Evolutionary conservation across 176 grass and related monocot genomes (phyloP).

Genomic region (Oryza officinalis): DNA sequence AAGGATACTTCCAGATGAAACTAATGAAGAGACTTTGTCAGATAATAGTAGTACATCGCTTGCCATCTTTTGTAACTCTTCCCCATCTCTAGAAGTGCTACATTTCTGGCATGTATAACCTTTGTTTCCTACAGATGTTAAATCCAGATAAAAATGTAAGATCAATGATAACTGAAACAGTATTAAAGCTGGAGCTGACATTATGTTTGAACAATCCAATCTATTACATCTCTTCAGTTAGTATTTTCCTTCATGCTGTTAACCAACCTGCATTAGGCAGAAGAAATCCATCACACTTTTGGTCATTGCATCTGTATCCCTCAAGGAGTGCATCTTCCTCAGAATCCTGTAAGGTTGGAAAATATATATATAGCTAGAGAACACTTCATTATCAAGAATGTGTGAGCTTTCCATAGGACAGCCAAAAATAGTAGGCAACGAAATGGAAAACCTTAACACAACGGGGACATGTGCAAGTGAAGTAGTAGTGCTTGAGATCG

Average conservation of each 20-base stretch:
- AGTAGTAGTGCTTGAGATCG: conserved; percentile 89
- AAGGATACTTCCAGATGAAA: conserved; percentile 82
- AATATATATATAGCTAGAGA: conserved; percentile 2
- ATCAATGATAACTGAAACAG: not conserved
- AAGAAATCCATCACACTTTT: conserved; percentile 68
- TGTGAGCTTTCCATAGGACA: conserved; percentile 13
- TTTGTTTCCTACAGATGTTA: conserved; percentile 51
- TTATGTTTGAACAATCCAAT: not conserved
- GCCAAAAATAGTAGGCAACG: not conserved
- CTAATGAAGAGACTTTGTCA: conserved; percentile 58
- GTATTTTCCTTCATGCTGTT: conserved; percentile 1
- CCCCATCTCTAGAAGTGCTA: conserved; percentile 60
- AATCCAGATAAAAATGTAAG: conserved; percentile 32
- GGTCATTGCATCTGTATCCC: conserved; percentile 71
- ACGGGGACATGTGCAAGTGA: conserved; percentile 69
- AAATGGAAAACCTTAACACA: conserved; percentile 72
- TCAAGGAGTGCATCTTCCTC: conserved; percentile 67
- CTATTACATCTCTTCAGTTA: not conserved
- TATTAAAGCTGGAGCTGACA: not conserved
- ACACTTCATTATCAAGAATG: not conserved
- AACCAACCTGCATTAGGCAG: conserved; percentile 59
- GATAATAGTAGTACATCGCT: conserved; percentile 47
- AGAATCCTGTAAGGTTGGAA: conserved; percentile 46
- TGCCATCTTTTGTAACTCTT: conserved; percentile 59
- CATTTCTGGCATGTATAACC: conserved; percentile 77